Evolutionary conservation across 2,329 filamentous ascomycete genomes (phyloP).

Genomic region (Podosphaera fusca): DNA sequence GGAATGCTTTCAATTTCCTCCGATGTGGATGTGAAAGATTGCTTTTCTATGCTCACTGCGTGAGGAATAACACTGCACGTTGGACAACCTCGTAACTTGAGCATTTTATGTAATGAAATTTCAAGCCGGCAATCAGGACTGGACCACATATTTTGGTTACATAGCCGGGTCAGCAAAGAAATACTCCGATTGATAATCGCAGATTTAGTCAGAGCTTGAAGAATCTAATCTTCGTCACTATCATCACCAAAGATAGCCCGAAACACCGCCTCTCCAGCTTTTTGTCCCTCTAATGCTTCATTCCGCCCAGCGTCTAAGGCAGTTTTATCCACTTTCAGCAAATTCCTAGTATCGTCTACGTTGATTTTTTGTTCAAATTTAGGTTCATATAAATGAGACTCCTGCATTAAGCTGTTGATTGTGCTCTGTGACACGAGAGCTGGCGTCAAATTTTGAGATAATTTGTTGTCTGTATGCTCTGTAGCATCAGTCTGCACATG

Average conservation of each 20-base stretch:
- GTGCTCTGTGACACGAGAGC: conserved; percentile 29
- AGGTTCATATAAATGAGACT: conserved; percentile 15
- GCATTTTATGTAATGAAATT: too few species aligned
- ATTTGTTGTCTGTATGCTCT: conserved; percentile 14
- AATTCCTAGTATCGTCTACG: conserved; percentile 1
- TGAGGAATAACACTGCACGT: too few species aligned
- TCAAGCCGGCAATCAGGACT: too few species aligned
- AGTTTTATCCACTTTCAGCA: conserved; percentile 8
- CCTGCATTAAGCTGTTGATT: conserved; percentile 30
- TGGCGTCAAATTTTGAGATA: conserved; percentile 9
- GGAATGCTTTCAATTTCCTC: too few species aligned
- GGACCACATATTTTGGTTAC: too few species aligned
- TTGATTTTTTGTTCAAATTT: not conserved
- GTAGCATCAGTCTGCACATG: conserved; percentile 34
- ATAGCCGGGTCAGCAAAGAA: not conserved
- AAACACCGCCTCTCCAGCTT: conserved; percentile 62
- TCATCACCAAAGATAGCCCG: conserved; percentile 85
- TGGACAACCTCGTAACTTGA: too few species aligned
- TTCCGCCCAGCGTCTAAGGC: conserved; percentile 52
- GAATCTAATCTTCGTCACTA: conserved; percentile 34
- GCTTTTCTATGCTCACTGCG: too few species aligned
- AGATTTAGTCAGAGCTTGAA: not conserved
- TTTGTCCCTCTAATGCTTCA: conserved; percentile 49
- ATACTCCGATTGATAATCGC: not conserved
- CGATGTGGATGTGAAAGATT: too few species aligned